Percentiles rank a stretch among this genome's conserved stretches.
phyloP scores from a whole-genome alignment of 2,329 filamentous ascomycete genomes.

The Penicillium brevicompactum region DNA sequence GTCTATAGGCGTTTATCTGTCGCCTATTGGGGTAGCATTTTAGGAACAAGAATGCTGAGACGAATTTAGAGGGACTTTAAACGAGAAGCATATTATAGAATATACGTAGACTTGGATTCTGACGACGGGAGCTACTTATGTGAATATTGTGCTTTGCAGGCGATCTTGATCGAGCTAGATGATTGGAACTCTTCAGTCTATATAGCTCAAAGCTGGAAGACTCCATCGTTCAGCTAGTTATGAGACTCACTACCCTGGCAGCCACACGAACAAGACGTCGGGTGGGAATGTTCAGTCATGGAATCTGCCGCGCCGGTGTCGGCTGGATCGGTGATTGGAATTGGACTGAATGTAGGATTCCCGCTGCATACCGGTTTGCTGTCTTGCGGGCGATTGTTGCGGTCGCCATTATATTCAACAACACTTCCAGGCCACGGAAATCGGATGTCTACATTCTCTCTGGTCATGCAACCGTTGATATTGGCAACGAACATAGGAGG shows the following conservation, averaged over 20 bases:
- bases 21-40: not conserved
- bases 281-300: not conserved
- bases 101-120: too few relatives aligned
- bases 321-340: not conserved
- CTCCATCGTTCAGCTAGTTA: too few relatives aligned
- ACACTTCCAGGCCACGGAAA: constrained; percentile 69
- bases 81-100: too few relatives aligned
- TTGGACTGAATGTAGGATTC: not conserved
- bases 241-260: too few relatives aligned
- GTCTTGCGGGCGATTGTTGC: too few relatives aligned
- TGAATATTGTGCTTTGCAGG: not conserved
- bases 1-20: not conserved
- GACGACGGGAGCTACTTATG: not conserved
- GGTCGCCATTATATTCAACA: constrained; percentile 52
- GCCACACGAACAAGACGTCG: not conserved
- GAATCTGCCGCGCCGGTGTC: not conserved
- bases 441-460: constrained; percentile 57
- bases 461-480: constrained; percentile 61
- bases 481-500: constrained; percentile 79
- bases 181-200: not conserved
- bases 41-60: not conserved
- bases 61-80: too few relatives aligned
- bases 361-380: not conserved
- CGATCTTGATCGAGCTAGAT: not conserved
- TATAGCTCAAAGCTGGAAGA: too few relatives aligned